Base-by-base conservation (phyloP, 805 yeast species). In the Yueomyces sinensis region DNA sequence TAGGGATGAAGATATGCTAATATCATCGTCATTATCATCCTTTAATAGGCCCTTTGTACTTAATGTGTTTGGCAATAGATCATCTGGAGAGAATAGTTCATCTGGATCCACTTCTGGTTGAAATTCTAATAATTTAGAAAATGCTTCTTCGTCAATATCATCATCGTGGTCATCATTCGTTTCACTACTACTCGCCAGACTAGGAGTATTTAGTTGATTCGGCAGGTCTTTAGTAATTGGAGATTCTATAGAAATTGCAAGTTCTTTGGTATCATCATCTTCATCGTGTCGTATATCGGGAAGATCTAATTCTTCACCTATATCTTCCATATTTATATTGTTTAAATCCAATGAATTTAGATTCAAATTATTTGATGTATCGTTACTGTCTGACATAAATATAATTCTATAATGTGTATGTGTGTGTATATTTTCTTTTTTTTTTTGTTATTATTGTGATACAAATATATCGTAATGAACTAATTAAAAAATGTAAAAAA, bases 31-130 rank as follows among this genome's bases (percentile, higher is more conserved):
- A 11, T 19, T 13, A 6, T 18, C 14, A 20, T 17, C 9, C n/a
- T n/a, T n/a, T n/a, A n/a, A n/a, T n/a, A n/a, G n/a, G n/a, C n/a
- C n/a, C 5, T 17, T 27, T 4, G 20, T 23, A 9, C 20, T 19
- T 29, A 22, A 2, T 4, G 32, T n/a, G 28, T 16, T 13, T 13
- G 16, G 17, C 17, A 38, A 22, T 9, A 46, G 36, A 14, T 44
- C 46, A 36, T 39, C 32, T 3, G 46, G 34, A 16, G 42, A 31
- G 18, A 45, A 43, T 22, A 48, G 24, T 17, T 46, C 46, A 28
- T 43, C 58, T 27, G 45, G 51, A 34, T 55, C 59, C 35, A 49
- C 42, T 37, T 53, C 53, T 13, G 52, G 43, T 35, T 56, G 56
- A 31, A 57, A 45, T 27, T 49, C 59, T 20, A 54, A 36, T 13